phyloP scores from a whole-genome alignment of 2,329 filamentous ascomycete species.

The Paracamarosporium sp. region DNA sequence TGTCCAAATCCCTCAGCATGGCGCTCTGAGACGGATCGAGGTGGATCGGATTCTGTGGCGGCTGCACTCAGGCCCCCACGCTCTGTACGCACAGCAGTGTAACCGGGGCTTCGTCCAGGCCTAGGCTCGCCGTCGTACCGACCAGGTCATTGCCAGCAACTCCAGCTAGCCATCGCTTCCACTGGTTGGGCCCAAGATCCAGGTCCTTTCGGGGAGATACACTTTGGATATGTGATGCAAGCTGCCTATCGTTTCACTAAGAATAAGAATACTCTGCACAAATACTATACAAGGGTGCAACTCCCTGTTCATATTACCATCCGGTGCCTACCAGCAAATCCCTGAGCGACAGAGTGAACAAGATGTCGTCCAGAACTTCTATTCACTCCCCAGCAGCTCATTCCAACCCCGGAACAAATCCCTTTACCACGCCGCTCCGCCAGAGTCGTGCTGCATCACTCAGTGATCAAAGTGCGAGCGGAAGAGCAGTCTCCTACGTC shows the following conservation, averaged over 20 bases:
- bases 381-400: constrained; percentile 21
- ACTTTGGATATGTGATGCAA: constrained; percentile 8
- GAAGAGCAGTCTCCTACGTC: constrained; percentile 18
- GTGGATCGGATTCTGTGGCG: neutral
- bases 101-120: neutral
- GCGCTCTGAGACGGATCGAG: neutral
- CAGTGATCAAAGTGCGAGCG: constrained; percentile 19
- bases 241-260: constrained; percentile 2
- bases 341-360: neutral
- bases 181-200: neutral
- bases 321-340: neutral
- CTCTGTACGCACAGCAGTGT: neutral
- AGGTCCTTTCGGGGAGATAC: neutral
- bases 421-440: constrained; percentile 27
- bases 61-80: neutral
- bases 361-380: constrained; percentile 28
- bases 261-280: neutral
- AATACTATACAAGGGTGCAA: constrained; percentile 10
- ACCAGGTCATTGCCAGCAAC: constrained; percentile 2
- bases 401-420: constrained; percentile 24
- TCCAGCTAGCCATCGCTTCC: constrained; percentile 7
- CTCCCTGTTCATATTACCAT: constrained; percentile 5
- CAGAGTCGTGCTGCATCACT: constrained; percentile 28
- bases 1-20: neutral
- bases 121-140: neutral